A percentile compares a stretch with the other conserved stretches of the same genome.
Evolutionary conservation across 208 protist species (phyloP).

Genomic region (Entamoeba invadens): DNA sequence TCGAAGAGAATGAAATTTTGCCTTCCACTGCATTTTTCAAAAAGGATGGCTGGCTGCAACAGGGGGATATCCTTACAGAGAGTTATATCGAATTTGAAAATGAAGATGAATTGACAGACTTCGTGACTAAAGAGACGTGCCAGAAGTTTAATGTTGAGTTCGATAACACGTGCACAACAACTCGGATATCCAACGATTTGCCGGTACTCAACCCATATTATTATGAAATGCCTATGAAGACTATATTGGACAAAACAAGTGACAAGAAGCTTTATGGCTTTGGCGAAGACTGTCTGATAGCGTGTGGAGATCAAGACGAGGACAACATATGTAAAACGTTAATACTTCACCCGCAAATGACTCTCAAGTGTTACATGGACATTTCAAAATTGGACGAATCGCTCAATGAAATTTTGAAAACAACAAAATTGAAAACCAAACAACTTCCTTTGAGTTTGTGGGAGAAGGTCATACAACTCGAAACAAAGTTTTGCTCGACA

Average conservation of each 20-base stretch:
- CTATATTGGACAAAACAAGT: background rate
- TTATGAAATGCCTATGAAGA: background rate
- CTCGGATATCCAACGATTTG: background rate
- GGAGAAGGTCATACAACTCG: too few species aligned
- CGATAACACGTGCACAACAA: background rate
- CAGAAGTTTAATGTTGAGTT: background rate
- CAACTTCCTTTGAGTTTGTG: too few species aligned
- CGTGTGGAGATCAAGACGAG: background rate
- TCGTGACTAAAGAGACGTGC: background rate
- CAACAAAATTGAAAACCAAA: too few species aligned
- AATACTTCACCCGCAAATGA: background rate
- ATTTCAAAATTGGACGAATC: too few species aligned
- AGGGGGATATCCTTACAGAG: background rate
- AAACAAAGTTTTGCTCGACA: too few species aligned
- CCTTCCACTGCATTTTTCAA: background rate
- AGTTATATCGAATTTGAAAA: background rate
- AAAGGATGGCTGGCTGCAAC: background rate
- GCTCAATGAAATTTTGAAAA: too few species aligned
- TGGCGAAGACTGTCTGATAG: background rate
- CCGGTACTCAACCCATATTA: background rate
- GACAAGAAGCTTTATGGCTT: background rate
- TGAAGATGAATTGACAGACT: background rate
- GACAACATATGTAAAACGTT: background rate
- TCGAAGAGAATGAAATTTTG: background rate
- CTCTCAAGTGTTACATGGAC: background rate